phyloP scores from a whole-genome alignment of 352 stramenopile genomes.

The Globisporangium paddicum region DNA sequence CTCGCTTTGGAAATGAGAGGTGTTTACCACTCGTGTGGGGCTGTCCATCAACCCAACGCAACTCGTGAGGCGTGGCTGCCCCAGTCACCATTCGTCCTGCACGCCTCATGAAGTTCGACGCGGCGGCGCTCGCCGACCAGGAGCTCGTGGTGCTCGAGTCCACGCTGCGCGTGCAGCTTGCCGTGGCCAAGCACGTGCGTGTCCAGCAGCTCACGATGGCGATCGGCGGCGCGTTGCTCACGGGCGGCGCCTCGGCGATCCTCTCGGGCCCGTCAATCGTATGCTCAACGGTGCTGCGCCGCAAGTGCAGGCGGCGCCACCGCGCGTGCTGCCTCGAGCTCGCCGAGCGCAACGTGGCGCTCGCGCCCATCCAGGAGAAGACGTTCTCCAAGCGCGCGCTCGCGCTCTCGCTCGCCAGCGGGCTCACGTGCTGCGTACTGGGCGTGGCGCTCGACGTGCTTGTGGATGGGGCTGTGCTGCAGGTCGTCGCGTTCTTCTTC shows the following conservation, averaged over 20 bases:
- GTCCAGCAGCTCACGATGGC: slow-evolving; percentile 16
- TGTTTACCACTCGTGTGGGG: too few species aligned
- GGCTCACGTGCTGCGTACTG: slow-evolving; percentile 22
- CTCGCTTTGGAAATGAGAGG: too few species aligned
- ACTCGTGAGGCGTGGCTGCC: too few species aligned
- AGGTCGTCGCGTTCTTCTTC: slow-evolving; percentile 22
- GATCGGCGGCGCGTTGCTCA: slow-evolving; percentile 14
- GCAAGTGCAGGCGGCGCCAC: slow-evolving; percentile 18
- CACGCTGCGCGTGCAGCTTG: slow-evolving; percentile 26
- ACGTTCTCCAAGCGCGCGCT: slow-evolving; percentile 20
- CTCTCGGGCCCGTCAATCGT: slow-evolving; percentile 18
- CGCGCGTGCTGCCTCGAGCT: slow-evolving; percentile 13
- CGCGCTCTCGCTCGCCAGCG: slow-evolving; percentile 17
- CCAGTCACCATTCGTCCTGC: background rate
- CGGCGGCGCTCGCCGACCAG: slow-evolving; percentile 9
- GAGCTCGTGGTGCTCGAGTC: slow-evolving; percentile 25
- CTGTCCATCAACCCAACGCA: background rate
- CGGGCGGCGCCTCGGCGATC: slow-evolving; percentile 16
- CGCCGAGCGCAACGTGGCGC: slow-evolving; percentile 5
- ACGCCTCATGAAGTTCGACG: slow-evolving; percentile 12
- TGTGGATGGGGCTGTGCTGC: slow-evolving; percentile 20
- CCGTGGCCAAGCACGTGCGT: slow-evolving; percentile 19
- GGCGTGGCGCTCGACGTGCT: slow-evolving; percentile 22
- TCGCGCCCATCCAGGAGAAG: slow-evolving; percentile 12
- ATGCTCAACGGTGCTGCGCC: slow-evolving; percentile 17